A percentile compares a stretch with the other conserved stretches of the same genome.
Conservation (phyloP, 139 green algal species). For the Micractinium sp. region DNA sequence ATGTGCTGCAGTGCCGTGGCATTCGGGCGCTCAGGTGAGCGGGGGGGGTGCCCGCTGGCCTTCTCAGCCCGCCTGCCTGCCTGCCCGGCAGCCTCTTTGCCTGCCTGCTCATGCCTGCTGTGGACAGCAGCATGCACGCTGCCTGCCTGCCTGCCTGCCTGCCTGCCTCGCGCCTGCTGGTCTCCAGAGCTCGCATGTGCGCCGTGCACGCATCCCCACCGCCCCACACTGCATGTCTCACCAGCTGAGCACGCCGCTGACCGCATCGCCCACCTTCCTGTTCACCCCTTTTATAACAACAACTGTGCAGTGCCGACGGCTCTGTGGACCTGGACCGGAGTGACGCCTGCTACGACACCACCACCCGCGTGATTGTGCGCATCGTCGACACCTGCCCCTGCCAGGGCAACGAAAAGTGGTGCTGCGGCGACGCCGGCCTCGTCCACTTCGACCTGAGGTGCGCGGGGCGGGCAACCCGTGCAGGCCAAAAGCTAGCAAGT, state of each 20-base stretch:
- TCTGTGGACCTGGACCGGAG: conserved; percentile 19
- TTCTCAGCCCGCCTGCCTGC: background rate
- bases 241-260: background rate
- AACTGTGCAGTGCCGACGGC: conserved; percentile 24
- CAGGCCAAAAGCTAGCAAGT: too few relatives aligned
- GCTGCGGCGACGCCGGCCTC: conserved; percentile 34
- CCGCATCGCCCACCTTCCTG: background rate
- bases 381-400: conserved; percentile 46
- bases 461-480: too few relatives aligned
- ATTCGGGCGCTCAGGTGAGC: conserved; percentile 17
- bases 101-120: too few relatives aligned
- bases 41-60: background rate
- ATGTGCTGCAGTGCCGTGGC: conserved; percentile 18
- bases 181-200: too few relatives aligned
- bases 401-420: conserved; percentile 38
- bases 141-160: background rate
- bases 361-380: conserved; percentile 32
- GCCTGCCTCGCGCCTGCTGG: background rate
- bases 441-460: conserved; percentile 31
- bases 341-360: conserved; percentile 38
- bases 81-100: background rate
- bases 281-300: too few relatives aligned
- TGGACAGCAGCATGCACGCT: background rate
- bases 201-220: too few relatives aligned
- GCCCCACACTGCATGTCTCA: background rate